Evolutionary conservation across 164 flowering plant genomes (phyloP), one percentile per base, ranked within the genome.

Genomic region (Liquidambar formosana): DNA sequence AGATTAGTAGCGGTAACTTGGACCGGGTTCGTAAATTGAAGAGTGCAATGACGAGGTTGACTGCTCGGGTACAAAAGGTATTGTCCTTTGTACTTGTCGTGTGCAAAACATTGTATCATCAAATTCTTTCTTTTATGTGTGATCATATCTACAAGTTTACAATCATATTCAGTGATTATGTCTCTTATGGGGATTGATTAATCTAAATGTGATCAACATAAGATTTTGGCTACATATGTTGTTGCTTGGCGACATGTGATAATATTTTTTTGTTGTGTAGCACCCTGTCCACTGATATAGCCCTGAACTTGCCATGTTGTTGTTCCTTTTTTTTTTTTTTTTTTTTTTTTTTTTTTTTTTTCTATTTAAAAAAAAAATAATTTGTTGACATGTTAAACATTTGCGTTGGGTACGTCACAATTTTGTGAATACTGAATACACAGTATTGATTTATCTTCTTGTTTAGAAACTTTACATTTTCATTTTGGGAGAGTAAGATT

Each of bases 1-100:
- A 95, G 99, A 93, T 89, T 58, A 93, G 93, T 72, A 95, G 97
- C 72, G 87, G 96, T n/a, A 95, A 95, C 70, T 83, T 95, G 90
- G 99, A 95, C 57, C 83, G 97, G 58, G 99, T 93, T 70, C 92
- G 97, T 68, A 95, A 93, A 77, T 57, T 93, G 82, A 95, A 95
- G 86, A 89, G 99, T 83, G 89, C 94, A 68, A 95, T 95, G 97
- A 91, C 99, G 45, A 83, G 97, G 76, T 75, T 95, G 84, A 92
- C 94, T 71, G 92, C 86, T 74, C 86, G 99, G 14, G 96, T 95
- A 65, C 99, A 92, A 82, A 95, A 95, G 90, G 99, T 94, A 76
- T 44, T 49, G 6, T 15, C 5, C 9, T 43, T 56, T 68, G 26
- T 51, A 51, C 3, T 47, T 45, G 43, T 47, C 13, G 27, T 22